These are phyloP conservation scores for Apiospora phragmitis DNA, from an alignment of 2,329 filamentous ascomycete species.

Conservation along the genomic window DNA sequence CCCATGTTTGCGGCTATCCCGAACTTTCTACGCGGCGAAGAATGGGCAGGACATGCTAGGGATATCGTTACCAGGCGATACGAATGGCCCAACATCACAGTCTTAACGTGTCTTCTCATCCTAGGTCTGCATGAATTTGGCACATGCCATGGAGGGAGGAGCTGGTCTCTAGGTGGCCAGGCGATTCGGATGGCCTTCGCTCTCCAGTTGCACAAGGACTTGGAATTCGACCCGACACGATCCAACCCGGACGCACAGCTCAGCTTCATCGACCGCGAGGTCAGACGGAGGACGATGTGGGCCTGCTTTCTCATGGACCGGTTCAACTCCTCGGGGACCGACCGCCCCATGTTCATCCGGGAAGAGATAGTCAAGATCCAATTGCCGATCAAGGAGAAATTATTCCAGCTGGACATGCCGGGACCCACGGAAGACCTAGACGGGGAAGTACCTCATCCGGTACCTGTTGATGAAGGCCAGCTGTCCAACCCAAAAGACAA, in stretches of 20 bases:
- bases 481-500: slow-evolving; percentile 71
- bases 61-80: slow-evolving; percentile 86
- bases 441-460: slow-evolving; percentile 66
- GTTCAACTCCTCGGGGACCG: slow-evolving; percentile 94
- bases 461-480: slow-evolving; percentile 63
- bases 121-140: slow-evolving; percentile 94
- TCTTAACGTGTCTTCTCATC: slow-evolving; percentile 85
- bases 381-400: slow-evolving; percentile 84
- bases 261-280: slow-evolving; percentile 91
- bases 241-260: slow-evolving; percentile 64
- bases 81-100: slow-evolving; percentile 94
- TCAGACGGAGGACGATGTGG: slow-evolving; percentile 94
- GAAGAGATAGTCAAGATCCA: slow-evolving; percentile 89
- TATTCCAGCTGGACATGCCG: slow-evolving; percentile 89
- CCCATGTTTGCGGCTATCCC: slow-evolving; percentile 75
- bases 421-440: slow-evolving; percentile 82
- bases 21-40: slow-evolving; percentile 84
- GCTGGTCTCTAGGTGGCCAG: slow-evolving; percentile 94
- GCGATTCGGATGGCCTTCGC: slow-evolving; percentile 97
- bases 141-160: slow-evolving; percentile 92
- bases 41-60: slow-evolving; percentile 85
- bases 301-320: slow-evolving; percentile 96
- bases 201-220: slow-evolving; percentile 86
- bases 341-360: slow-evolving; percentile 86
- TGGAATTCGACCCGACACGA: slow-evolving; percentile 77